Evolutionary conservation across 2,329 filamentous ascomycete species (phyloP), one percentile per base, ranked within the genome.

Genomic region (Madurella mycetomatis): DNA sequence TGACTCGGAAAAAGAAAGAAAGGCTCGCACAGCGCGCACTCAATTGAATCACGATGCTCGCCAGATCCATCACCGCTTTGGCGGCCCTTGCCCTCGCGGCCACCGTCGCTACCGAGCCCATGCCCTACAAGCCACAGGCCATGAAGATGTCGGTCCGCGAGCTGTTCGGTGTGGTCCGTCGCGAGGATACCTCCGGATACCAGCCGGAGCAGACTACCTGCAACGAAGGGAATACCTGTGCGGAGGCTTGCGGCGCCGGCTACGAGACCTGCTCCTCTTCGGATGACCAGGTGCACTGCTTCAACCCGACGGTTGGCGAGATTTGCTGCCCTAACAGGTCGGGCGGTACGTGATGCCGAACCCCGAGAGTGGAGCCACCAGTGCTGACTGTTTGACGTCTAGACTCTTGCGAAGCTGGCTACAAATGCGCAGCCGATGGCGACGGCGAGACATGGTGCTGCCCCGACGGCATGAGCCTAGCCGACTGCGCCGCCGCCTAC

Each of bases 381-480:
- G 13, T 54, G 49, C 51, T 66, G 51, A 64, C 44, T 2, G 2
- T 19, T 43, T n/a, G 11, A 51, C 42, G 41, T 11, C 30, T 49
- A 84, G 82, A 82, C 69, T 81, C 82, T 32, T 86, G 83, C 67
- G 76, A 82, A 32, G 67, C 70, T 15, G 81, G 80, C 47, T 86
- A 79, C 73, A 86, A 80, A 74, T 86, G 84, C 72, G 76, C 80
- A n/a, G 72, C 77, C 60, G 77, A 84, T 65, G 66, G 69, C 49
- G 63, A 67, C 43, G 68, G 70, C 51, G 70, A 75, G 53, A 84
- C 82, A 34, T 79, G 79, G 73, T 86, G 83, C 74, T 86, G 83
- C 69, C 81, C 81, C 41, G 70, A 83, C 42, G 73, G 71, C 57
- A 73, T 80, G 73, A 72, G 76, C 57, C 72, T 84, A 47, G 69